phyloP scores from a whole-genome alignment of 352 stramenopile genomes.

The Phytophthora sp. region DNA sequence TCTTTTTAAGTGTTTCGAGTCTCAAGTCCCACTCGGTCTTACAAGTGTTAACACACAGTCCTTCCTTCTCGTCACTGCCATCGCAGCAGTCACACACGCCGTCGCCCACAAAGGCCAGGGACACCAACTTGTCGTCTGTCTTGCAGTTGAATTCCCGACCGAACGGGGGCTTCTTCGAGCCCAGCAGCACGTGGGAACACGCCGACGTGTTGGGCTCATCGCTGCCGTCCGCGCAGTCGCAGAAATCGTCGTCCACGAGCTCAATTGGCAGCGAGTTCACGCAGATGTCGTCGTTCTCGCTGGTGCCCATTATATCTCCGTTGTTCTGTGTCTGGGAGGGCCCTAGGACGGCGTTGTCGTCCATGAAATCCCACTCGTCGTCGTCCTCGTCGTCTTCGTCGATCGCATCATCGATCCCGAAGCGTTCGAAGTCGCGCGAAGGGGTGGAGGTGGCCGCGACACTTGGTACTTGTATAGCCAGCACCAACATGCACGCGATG shows the following conservation, averaged over 20 bases:
- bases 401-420: conserved; percentile 24
- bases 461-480: conserved; percentile 25
- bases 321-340: conserved; percentile 14
- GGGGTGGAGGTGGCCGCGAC: conserved; percentile 3
- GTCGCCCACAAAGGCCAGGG: conserved; percentile 84
- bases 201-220: conserved; percentile 91
- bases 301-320: not conserved
- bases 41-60: conserved; percentile 56
- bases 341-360: conserved; percentile 49
- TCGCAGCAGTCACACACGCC: conserved; percentile 99
- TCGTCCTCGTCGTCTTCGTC: conserved; percentile 56
- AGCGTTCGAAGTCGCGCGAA: conserved; percentile 18
- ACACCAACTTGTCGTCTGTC: conserved; percentile 40
- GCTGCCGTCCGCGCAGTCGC: conserved; percentile 91
- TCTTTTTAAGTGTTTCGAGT: conserved; percentile 27
- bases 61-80: conserved; percentile 89
- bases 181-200: conserved; percentile 56
- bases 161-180: conserved; percentile 8
- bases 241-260: conserved; percentile 93
- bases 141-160: conserved; percentile 47
- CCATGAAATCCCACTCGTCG: conserved; percentile 72
- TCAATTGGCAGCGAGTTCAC: conserved; percentile 40
- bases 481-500: conserved; percentile 27
- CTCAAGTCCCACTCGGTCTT: conserved; percentile 20
- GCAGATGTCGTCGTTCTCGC: conserved; percentile 24